Evolutionary conservation across 2,329 filamentous ascomycete genomes (phyloP).

Genomic region (Epichloe typhina): DNA sequence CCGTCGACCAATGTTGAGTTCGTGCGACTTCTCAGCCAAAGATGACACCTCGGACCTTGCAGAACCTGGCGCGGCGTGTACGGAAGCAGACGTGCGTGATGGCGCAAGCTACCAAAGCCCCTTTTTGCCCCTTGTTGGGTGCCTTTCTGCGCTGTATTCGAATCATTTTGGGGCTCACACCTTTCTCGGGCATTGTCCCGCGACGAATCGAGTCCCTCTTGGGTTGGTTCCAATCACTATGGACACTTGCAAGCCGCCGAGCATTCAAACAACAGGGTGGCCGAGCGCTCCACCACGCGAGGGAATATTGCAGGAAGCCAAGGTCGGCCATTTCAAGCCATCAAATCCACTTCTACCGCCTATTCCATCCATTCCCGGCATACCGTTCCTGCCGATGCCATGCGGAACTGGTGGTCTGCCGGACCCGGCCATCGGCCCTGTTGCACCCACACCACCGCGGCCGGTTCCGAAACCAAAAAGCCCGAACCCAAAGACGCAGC

Average conservation of each 20-base stretch:
- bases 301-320: background rate
- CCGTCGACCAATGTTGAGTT: background rate
- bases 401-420: background rate
- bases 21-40: background rate
- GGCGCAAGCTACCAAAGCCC: background rate
- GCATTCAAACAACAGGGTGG: background rate
- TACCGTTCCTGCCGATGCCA: background rate
- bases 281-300: background rate
- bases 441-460: conserved; percentile 7
- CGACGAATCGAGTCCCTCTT: background rate
- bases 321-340: background rate
- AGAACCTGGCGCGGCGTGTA: background rate
- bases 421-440: background rate
- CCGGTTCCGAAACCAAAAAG: conserved; percentile 26
- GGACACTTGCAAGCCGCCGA: background rate
- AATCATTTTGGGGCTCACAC: background rate
- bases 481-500: conserved; percentile 28
- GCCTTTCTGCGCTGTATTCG: background rate
- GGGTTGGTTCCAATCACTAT: background rate
- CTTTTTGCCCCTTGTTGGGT: background rate
- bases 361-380: background rate
- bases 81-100: background rate
- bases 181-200: background rate
- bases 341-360: background rate
- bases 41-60: background rate